A percentile compares a stretch with the other conserved stretches of the same genome.
These are phyloP conservation scores for Linnemannia zychae DNA, from an alignment of 192 early-diverging fungal genomes.

Conservation along the genomic window DNA sequence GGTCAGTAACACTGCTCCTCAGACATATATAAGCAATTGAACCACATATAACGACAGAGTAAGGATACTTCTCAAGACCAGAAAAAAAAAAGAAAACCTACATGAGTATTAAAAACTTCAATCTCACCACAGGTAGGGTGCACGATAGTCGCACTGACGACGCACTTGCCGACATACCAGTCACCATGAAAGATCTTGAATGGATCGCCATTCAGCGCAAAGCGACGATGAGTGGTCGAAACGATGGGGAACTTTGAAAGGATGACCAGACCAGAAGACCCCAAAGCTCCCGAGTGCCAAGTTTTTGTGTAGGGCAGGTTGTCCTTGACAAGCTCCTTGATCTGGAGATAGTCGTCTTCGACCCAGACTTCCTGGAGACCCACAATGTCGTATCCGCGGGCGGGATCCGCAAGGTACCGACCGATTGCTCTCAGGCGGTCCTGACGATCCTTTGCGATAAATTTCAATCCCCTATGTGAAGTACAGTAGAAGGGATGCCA, in stretches of 20 bases:
- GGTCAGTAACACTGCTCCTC: background rate
- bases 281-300: slow-evolving; percentile 29
- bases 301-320: slow-evolving; percentile 19
- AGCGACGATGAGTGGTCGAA: slow-evolving; percentile 55
- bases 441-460: slow-evolving; percentile 61
- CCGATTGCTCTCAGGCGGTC: slow-evolving; percentile 65
- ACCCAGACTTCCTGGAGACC: slow-evolving; percentile 48
- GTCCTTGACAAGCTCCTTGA: slow-evolving; percentile 16
- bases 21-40: background rate
- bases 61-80: background rate
- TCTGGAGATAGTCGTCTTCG: slow-evolving; percentile 21
- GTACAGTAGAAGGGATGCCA: background rate
- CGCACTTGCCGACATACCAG: slow-evolving; percentile 70
- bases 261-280: slow-evolving; percentile 33
- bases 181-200: slow-evolving; percentile 67
- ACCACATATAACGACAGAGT: background rate
- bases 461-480: slow-evolving; percentile 57
- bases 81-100: slow-evolving; percentile 36
- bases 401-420: slow-evolving; percentile 38
- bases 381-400: slow-evolving; percentile 36
- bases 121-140: slow-evolving; percentile 66
- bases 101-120: slow-evolving; percentile 71
- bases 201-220: slow-evolving; percentile 64
- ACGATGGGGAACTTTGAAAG: slow-evolving; percentile 62
- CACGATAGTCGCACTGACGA: slow-evolving; percentile 58